Percentiles rank a stretch among this genome's conserved stretches.
These are phyloP conservation scores for Melastoma candidum DNA, from an alignment of 441 rosid genomes.

Conservation along the genomic window DNA sequence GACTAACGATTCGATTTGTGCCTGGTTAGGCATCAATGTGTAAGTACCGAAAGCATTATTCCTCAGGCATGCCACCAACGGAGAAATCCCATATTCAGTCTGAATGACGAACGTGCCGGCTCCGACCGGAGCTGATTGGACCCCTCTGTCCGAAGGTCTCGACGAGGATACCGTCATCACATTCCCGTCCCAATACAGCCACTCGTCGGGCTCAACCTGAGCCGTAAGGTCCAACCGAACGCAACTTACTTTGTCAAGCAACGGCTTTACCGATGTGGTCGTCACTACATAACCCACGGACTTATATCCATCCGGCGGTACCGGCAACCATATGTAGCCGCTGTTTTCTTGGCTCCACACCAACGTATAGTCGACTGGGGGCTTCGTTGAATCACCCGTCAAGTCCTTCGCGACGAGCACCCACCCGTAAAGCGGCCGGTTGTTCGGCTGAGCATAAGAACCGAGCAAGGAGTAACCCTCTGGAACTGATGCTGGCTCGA, in stretches of 20 bases:
- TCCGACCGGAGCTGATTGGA: constrained; percentile 32
- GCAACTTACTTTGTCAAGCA: constrained; percentile 54
- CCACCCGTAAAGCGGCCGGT: constrained; percentile 47
- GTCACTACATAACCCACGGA: constrained; percentile 57
- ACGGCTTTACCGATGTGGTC: constrained; percentile 49
- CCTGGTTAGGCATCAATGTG: constrained; percentile 50
- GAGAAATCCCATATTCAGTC: constrained; percentile 3
- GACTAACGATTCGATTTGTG: constrained; percentile 39
- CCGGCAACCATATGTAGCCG: constrained; percentile 63
- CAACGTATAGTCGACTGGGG: constrained; percentile 64
- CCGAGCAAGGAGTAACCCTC: constrained; percentile 58
- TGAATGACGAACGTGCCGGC: constrained; percentile 55
- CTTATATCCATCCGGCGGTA: constrained; percentile 54
- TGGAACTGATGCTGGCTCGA: constrained; percentile 47
- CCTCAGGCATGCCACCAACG: constrained; percentile 43
- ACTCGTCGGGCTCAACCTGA: constrained; percentile 32
- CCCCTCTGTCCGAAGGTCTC: constrained; percentile 41
- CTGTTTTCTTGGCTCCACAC: constrained; percentile 60
- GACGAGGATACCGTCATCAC: constrained; percentile 30
- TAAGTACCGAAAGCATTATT: constrained; percentile 22
- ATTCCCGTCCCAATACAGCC: constrained; percentile 23
- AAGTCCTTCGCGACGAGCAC: constrained; percentile 40
- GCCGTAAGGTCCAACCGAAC: constrained; percentile 63
- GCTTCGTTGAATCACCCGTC: constrained; percentile 16
- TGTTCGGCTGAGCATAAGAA: constrained; percentile 62